These are phyloP conservation scores for Penicillium psychrosexuale DNA, from an alignment of 2,329 filamentous ascomycete genomes.

Conservation along the genomic window DNA sequence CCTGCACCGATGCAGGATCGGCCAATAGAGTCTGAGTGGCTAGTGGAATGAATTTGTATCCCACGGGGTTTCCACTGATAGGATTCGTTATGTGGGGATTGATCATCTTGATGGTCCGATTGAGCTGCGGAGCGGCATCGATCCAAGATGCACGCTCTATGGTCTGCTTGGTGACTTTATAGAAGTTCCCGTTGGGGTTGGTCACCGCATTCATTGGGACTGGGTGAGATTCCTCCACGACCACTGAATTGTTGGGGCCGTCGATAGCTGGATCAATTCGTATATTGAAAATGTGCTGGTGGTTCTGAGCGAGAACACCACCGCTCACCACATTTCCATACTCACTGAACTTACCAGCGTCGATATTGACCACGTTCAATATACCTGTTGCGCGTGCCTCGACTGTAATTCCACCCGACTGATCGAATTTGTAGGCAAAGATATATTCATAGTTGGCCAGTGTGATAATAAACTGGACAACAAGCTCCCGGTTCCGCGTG, in stretches of 20 bases:
- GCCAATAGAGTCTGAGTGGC: constrained; percentile 59
- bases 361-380: constrained; percentile 62
- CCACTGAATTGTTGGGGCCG: constrained; percentile 53
- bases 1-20: constrained; percentile 51
- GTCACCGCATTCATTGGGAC: constrained; percentile 53
- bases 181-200: constrained; percentile 55
- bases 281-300: constrained; percentile 72
- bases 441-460: constrained; percentile 51
- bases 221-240: constrained; percentile 56
- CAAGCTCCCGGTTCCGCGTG: constrained; percentile 59
- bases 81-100: constrained; percentile 53
- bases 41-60: constrained; percentile 55
- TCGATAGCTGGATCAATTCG: constrained; percentile 61
- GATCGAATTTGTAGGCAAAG: constrained; percentile 52
- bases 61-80: constrained; percentile 52
- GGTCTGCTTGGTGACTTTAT: constrained; percentile 47
- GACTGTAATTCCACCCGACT: constrained; percentile 61
- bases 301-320: constrained; percentile 64
- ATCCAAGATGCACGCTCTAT: constrained; percentile 50
- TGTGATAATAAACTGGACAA: constrained; percentile 64
- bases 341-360: constrained; percentile 57
- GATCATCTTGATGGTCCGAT: constrained; percentile 58
- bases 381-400: constrained; percentile 69
- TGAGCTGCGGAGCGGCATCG: constrained; percentile 41
- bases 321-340: constrained; percentile 66